Evolutionary conservation across 2,329 filamentous ascomycete species (phyloP).

Genomic region (Fusarium brachygibbosum): DNA sequence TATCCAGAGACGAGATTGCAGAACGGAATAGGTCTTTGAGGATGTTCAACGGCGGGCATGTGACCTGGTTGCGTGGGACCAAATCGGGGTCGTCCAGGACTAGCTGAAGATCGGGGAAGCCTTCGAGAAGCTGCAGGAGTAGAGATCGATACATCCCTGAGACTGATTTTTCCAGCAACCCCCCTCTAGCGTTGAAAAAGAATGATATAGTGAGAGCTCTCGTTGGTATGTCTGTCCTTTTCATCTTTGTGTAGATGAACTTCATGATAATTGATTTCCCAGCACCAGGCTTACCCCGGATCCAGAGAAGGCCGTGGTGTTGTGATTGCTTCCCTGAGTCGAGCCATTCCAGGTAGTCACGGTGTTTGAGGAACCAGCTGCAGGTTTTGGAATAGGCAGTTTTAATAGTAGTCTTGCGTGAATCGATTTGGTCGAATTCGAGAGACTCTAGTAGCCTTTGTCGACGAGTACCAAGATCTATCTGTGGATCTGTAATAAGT

Average conservation of each 20-base stretch:
- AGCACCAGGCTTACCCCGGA: slow-evolving; percentile 61
- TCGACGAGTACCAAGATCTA: not conserved
- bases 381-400: slow-evolving; percentile 51
- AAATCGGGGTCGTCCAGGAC: too few species aligned
- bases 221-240: not conserved
- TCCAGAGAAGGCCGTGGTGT: slow-evolving; percentile 59
- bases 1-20: too few species aligned
- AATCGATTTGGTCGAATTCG: slow-evolving; percentile 56
- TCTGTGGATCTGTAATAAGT: not conserved
- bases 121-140: too few species aligned
- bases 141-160: too few species aligned
- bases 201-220: slow-evolving; percentile 55
- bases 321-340: not conserved
- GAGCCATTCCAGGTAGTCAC: slow-evolving; percentile 23
- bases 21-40: too few species aligned
- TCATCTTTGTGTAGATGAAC: slow-evolving; percentile 47
- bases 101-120: too few species aligned
- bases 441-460: slow-evolving; percentile 49
- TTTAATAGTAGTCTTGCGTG: slow-evolving; percentile 54
- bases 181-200: slow-evolving; percentile 66
- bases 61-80: too few species aligned
- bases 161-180: slow-evolving; percentile 37
- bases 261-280: slow-evolving; percentile 65
- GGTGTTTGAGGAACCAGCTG: slow-evolving; percentile 26
- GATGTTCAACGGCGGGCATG: too few species aligned